Evolutionary conservation across 805 yeast genomes (phyloP).

Genomic region (Wickerhamiella australiensis): DNA sequence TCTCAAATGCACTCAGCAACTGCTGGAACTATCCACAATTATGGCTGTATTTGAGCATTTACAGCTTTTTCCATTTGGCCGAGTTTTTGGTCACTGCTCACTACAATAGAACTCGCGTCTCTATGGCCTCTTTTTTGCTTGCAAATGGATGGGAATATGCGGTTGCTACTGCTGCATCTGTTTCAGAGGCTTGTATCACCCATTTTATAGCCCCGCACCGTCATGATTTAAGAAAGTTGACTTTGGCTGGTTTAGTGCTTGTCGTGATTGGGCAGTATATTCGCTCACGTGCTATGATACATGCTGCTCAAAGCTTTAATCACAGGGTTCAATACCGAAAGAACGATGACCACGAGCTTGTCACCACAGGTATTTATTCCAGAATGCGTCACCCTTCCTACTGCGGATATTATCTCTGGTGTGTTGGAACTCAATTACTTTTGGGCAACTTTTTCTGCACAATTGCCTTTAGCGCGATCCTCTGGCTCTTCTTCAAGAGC

Average conservation of each 20-base stretch:
- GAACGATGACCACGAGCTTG: constrained; percentile 46
- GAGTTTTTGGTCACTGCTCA: constrained; percentile 74
- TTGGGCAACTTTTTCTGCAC: constrained; percentile 54
- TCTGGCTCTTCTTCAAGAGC: constrained; percentile 55
- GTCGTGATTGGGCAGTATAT: constrained; percentile 50
- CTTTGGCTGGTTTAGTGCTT: constrained; percentile 38
- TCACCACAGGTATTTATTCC: constrained; percentile 62
- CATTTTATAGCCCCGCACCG: constrained; percentile 20
- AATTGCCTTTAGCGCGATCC: constrained; percentile 40
- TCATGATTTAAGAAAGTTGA: constrained; percentile 16
- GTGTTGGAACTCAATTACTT: constrained; percentile 67
- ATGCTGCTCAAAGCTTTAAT: constrained; percentile 77
- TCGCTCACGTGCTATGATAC: constrained; percentile 71
- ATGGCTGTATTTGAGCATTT: constrained; percentile 40
- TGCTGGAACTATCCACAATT: constrained; percentile 21
- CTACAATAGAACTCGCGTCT: constrained; percentile 54
- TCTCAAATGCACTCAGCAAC: neutral
- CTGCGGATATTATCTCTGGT: constrained; percentile 89
- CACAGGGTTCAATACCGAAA: constrained; percentile 56
- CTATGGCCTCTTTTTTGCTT: constrained; percentile 56
- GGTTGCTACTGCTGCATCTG: constrained; percentile 44
- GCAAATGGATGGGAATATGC: constrained; percentile 51
- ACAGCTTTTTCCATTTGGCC: constrained; percentile 60
- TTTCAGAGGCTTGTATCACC: constrained; percentile 40
- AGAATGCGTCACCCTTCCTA: constrained; percentile 78